These are phyloP conservation scores for Psilocybe sp. DNA, from an alignment of 768 basidiomycete genomes.

Conservation along the genomic window DNA sequence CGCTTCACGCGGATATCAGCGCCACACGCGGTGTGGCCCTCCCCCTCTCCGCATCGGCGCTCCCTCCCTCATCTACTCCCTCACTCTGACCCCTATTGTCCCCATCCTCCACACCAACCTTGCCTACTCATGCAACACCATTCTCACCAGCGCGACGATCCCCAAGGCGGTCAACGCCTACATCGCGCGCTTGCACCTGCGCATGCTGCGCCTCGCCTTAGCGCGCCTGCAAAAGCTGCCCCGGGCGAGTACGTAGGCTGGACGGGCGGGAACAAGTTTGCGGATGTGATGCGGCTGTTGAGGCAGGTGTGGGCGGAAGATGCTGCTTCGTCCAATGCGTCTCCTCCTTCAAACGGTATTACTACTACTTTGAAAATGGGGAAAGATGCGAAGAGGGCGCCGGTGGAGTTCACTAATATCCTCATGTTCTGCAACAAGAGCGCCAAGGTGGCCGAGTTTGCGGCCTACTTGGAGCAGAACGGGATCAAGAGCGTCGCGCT, in stretches of 20 bases:
- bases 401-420: constrained; percentile 53
- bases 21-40: constrained; percentile 52
- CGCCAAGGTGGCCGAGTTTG: constrained; percentile 62
- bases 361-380: too few relatives aligned
- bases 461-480: constrained; percentile 52
- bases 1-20: constrained; percentile 68
- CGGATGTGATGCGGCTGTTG: constrained; percentile 76
- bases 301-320: constrained; percentile 76
- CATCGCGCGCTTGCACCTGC: constrained; percentile 48
- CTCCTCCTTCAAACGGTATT: too few relatives aligned
- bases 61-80: constrained; percentile 15
- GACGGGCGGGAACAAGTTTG: constrained; percentile 78
- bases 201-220: constrained; percentile 71
- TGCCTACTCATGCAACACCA: constrained; percentile 73
- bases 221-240: constrained; percentile 82
- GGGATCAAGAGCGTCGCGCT: constrained; percentile 64
- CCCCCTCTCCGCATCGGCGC: constrained; percentile 23
- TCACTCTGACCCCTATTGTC: constrained; percentile 11
- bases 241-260: constrained; percentile 71
- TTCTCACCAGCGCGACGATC: constrained; percentile 86
- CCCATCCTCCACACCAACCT: constrained; percentile 18
- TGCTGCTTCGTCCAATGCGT: too few relatives aligned
- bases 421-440: constrained; percentile 84
- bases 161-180: constrained; percentile 50
- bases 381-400: too few relatives aligned